phyloP scores from a whole-genome alignment of 176 grass and related monocot genomes.

The Olyra latifolia region DNA sequence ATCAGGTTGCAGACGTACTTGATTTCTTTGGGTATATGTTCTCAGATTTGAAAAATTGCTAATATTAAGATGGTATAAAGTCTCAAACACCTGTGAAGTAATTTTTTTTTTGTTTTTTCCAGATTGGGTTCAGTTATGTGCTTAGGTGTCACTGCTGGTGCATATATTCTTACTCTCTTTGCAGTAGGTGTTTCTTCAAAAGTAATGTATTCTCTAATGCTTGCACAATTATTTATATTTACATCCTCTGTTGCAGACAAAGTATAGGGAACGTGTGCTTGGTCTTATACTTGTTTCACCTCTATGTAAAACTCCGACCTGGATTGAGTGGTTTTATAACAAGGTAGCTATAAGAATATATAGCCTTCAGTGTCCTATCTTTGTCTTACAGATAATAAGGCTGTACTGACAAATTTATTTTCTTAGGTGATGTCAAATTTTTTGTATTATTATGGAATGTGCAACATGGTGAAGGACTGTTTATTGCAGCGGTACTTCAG shows the following conservation, averaged over 20 bases:
- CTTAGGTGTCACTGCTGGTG: conserved; percentile 91
- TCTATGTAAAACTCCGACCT: conserved; percentile 89
- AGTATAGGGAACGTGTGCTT: conserved; percentile 80
- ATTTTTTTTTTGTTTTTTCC: conserved; percentile 8
- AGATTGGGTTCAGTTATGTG: conserved; percentile 96
- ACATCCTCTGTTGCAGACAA: conserved; percentile 52
- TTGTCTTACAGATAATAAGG: background rate
- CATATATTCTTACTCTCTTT: conserved; percentile 97
- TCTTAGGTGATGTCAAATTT: conserved; percentile 85
- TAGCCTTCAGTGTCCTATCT: conserved; percentile 2
- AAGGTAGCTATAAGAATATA: conserved; percentile 52
- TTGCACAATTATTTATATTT: conserved; percentile 26
- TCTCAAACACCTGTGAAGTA: conserved; percentile 5
- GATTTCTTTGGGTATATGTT: conserved; percentile 91
- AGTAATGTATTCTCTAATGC: conserved; percentile 20
- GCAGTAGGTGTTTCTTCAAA: conserved; percentile 61
- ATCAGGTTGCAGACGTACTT: conserved; percentile 84
- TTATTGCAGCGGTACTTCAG: conserved; percentile 92
- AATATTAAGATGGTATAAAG: background rate
- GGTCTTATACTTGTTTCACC: conserved; percentile 93
- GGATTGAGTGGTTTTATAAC: conserved; percentile 94
- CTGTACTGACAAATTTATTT: conserved; percentile 34
- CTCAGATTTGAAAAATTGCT: background rate
- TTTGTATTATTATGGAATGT: conserved; percentile 96
- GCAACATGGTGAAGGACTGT: conserved; percentile 82